Evolutionary conservation across 2,329 filamentous ascomycete genomes (phyloP).

Genomic region (Truncatella angustata): DNA sequence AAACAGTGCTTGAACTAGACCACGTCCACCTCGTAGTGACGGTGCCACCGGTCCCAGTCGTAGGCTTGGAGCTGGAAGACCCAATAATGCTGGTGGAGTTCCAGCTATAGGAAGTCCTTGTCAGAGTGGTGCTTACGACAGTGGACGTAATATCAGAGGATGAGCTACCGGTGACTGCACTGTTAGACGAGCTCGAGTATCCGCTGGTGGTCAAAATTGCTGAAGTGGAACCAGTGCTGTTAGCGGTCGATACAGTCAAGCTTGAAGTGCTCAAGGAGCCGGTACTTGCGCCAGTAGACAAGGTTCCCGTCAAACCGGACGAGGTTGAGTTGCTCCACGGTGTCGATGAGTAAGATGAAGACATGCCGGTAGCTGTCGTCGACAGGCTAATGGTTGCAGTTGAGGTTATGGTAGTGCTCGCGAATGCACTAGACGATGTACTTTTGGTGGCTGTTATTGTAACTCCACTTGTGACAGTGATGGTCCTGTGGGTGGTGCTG

Average conservation of each 20-base stretch:
- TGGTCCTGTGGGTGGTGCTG: not conserved
- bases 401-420: not conserved
- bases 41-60: not conserved
- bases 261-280: not conserved
- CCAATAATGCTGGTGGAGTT: conserved; percentile 7
- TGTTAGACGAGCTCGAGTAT: not conserved
- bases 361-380: not conserved
- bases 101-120: conserved; percentile 1
- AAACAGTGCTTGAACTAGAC: not conserved
- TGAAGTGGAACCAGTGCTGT: not conserved
- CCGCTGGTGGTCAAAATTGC: not conserved
- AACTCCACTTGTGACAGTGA: not conserved
- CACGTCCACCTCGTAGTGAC: not conserved
- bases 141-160: not conserved
- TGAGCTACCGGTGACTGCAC: not conserved
- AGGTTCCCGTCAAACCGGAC: not conserved
- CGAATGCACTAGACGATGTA: not conserved
- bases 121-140: not conserved
- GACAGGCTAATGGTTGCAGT: not conserved
- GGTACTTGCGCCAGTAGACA: not conserved
- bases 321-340: not conserved
- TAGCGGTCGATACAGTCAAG: not conserved
- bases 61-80: not conserved
- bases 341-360: not conserved
- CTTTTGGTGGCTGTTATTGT: not conserved